Evolutionary conservation across 768 basidiomycete genomes (phyloP).

Genomic region (Mycena polygramma): DNA sequence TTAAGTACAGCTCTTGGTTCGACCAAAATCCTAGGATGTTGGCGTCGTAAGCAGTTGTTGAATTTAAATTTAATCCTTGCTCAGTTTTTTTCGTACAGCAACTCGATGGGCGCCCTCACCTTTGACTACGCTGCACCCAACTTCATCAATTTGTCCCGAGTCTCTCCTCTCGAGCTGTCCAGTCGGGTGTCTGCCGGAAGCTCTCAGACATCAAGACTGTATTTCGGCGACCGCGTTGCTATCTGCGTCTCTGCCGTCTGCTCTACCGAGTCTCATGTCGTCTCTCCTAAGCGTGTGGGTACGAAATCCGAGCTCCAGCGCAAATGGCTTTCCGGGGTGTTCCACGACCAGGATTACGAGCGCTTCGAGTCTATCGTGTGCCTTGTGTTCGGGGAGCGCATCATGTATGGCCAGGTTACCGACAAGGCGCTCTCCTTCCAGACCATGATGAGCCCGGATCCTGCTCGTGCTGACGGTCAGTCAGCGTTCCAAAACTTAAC

Average conservation of each 20-base stretch:
- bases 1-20: too few relatives aligned
- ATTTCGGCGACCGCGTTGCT: neutral
- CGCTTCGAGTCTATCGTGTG: neutral
- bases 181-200: too few relatives aligned
- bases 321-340: slow-evolving; percentile 2
- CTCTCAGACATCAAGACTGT: too few relatives aligned
- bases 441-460: slow-evolving; percentile 7
- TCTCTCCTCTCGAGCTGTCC: too few relatives aligned
- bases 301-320: neutral
- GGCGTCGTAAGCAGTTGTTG: too few relatives aligned
- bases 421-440: slow-evolving; percentile 8
- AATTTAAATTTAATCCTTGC: too few relatives aligned
- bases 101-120: too few relatives aligned
- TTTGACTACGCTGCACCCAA: too few relatives aligned
- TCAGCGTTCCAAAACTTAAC: neutral
- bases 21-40: too few relatives aligned
- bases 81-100: too few relatives aligned
- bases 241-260: neutral
- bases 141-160: too few relatives aligned
- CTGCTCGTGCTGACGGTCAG: neutral
- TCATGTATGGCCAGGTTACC: neutral
- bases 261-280: neutral
- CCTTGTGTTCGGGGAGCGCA: neutral
- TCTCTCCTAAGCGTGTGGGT: neutral
- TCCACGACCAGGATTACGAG: slow-evolving; percentile 18